Evolutionary conservation across 1,284 basidiomycete genomes (phyloP), one percentile per base, ranked within the genome.

Genomic region (Sanghuangporus baumii): DNA sequence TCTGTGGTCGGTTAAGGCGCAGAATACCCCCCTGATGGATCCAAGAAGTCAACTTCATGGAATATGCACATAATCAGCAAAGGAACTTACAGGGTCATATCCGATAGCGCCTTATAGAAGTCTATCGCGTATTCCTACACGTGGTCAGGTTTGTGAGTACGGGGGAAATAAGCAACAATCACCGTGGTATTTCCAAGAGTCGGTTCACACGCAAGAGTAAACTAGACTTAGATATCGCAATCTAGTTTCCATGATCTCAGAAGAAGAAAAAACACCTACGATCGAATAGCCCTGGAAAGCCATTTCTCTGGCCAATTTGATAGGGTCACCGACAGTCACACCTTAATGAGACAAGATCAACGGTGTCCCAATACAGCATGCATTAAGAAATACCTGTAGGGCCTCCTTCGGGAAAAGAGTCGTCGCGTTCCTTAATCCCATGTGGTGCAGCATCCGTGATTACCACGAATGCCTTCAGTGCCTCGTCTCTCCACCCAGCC

Each of bases 381-480:
- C 26, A 38, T 14, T 7, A 20, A 31, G 6, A 34, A 9, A 7
- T 38, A 63, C 60, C 36, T 34, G 34, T 46, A 34, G 56, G 61
- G 48, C 36, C 26, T 16, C 43, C 74, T 57, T 74, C 65, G 0
- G 75, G 75, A 64, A 74, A 74, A 12, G 20, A 76, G 62, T 81
- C 79, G 7, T 77, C 77, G 50, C 76, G 61, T 60, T 70, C 70
- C 8, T 71, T 72, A 38, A 75, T 70, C 1, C 75, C 83, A 68
- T 87, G 85, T 7, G 83, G 82, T 9, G 84, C 83, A 8, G 84
- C 82, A 71, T 86, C 84, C 2, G 84, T 81, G 40, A 85, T 76
- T 40, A 80, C 69, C 1, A 80, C 72, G 36, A 76, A 78, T 72
- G 85, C 79, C 71, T 79, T 83, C 14, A 78, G 77, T 6, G 82